Conservation (phyloP, 345 rosid species). For the Eutrema heterophyllum region DNA sequence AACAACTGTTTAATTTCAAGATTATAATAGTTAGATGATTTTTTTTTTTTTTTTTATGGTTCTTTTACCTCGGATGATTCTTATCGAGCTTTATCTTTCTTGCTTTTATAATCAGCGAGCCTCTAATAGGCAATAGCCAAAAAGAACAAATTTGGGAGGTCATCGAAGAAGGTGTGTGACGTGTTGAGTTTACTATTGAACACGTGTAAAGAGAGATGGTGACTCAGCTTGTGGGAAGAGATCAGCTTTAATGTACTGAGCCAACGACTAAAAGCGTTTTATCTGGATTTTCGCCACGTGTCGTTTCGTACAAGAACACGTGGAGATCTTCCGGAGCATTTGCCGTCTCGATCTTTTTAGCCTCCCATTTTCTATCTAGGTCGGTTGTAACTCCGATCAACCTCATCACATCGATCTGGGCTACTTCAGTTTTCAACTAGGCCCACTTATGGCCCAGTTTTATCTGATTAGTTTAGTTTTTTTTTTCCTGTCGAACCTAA, state of each 20-base stretch:
- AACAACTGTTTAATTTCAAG: not conserved
- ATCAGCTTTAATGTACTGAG: not conserved
- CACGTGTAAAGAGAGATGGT: slow-evolving; percentile 26
- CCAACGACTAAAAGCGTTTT: not conserved
- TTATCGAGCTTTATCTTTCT: not conserved
- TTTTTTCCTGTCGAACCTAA: no score
- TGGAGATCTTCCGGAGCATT: not conserved
- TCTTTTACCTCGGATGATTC: slow-evolving; percentile 4
- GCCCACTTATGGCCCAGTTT: slow-evolving; percentile 4
- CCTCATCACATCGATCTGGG: not conserved
- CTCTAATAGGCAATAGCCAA: not conserved
- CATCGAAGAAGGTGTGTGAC: slow-evolving; percentile 25
- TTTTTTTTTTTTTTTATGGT: no score
- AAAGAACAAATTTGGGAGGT: slow-evolving; percentile 2
- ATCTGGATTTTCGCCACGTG: not conserved
- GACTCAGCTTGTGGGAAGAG: slow-evolving; percentile 24
- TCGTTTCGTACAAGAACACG: slow-evolving; percentile 9
- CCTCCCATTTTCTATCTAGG: not conserved
- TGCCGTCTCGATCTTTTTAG: not conserved
- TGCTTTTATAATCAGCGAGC: slow-evolving; percentile 17
- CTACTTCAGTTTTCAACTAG: not conserved
- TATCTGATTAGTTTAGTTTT: not conserved
- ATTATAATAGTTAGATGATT: not conserved
- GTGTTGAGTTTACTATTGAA: slow-evolving; percentile 24
- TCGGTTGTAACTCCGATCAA: not conserved